Conservation (phyloP, 2,329 filamentous ascomycete genomes). For the Sporothrix brunneoviolacea region DNA sequence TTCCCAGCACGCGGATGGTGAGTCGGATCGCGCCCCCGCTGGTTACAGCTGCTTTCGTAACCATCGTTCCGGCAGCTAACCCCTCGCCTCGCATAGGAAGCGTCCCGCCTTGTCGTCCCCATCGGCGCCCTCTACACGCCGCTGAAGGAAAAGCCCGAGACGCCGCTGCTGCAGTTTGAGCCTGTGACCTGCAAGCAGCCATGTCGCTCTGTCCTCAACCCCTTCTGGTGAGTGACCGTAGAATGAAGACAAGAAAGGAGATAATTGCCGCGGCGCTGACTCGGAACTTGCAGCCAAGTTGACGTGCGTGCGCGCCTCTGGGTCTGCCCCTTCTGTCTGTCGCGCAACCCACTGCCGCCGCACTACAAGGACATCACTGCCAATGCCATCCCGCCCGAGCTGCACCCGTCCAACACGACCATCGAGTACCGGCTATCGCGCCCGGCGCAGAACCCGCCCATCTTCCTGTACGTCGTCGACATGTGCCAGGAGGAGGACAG, state of each 20-base stretch:
- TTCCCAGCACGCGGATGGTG: slow-evolving; percentile 96
- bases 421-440: slow-evolving; percentile 79
- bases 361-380: slow-evolving; percentile 88
- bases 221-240: slow-evolving; percentile 84
- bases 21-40: slow-evolving; percentile 24
- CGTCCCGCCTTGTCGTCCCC: slow-evolving; percentile 86
- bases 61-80: background rate
- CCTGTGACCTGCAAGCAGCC: slow-evolving; percentile 95
- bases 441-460: slow-evolving; percentile 77
- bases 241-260: no score
- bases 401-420: slow-evolving; percentile 77
- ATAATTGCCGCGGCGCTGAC: no score
- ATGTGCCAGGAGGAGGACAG: slow-evolving; percentile 86
- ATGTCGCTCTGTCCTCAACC: slow-evolving; percentile 92
- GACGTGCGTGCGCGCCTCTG: slow-evolving; percentile 77
- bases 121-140: slow-evolving; percentile 95
- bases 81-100: slow-evolving; percentile 55
- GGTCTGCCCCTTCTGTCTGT: slow-evolving; percentile 86
- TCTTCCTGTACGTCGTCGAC: slow-evolving; percentile 83
- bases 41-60: background rate
- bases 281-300: slow-evolving; percentile 55
- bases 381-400: slow-evolving; percentile 74
- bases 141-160: slow-evolving; percentile 87
- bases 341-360: slow-evolving; percentile 72
- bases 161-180: slow-evolving; percentile 87